Evolutionary conservation across 2,329 filamentous ascomycete species (phyloP), one percentile per base, ranked within the genome.

Genomic region (Neonectria sp.): DNA sequence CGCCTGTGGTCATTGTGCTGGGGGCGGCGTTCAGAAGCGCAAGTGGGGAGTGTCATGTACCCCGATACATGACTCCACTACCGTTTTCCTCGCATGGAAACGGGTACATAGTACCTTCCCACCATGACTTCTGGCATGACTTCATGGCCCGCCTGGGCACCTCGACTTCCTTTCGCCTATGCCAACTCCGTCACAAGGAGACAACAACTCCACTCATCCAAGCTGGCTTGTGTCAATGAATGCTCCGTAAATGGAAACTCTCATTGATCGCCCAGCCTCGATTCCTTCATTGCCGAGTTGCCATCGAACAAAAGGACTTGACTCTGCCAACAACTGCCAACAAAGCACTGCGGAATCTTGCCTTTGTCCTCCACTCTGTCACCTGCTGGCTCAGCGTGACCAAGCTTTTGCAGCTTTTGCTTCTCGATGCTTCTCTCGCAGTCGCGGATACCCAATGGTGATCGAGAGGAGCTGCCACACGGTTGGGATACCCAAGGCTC

Each of bases 401-500:
- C 63, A 66, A 55, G 45, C 46, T 43, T 21, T 15, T 53, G n/a
- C 51, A 53, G 13, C 9, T 53, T 11, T 53, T 35, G 17, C 49
- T 69, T 70, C 68, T 67, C 60, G 49, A 63, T 55, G 53, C 59
- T 70, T 71, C 69, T 60, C 31, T 60, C 64, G 43, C 29, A 31
- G 40, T 33, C n/a, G n/a, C 25, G 11, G 11, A 49, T 31, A 55
- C 37, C 69, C 62, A 72, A 69, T 72, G 56, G 60, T 51, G 25
- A 46, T 48, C 21, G n/a, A 25, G 43, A 29, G 12, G n/a, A 60
- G 43, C 43, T 33, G 27, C 21, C 55, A 29, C 27, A 29, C 55
- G 64, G 63, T 69, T 60, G 53, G 60, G 60, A 68, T 72, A 74
- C 60, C 63, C 64, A 75, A 64, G 66, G 60, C 59, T 63, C 55